Evolutionary conservation across 2,329 filamentous ascomycete species (phyloP).

Genomic region (Colletotrichum euphorbiae): DNA sequence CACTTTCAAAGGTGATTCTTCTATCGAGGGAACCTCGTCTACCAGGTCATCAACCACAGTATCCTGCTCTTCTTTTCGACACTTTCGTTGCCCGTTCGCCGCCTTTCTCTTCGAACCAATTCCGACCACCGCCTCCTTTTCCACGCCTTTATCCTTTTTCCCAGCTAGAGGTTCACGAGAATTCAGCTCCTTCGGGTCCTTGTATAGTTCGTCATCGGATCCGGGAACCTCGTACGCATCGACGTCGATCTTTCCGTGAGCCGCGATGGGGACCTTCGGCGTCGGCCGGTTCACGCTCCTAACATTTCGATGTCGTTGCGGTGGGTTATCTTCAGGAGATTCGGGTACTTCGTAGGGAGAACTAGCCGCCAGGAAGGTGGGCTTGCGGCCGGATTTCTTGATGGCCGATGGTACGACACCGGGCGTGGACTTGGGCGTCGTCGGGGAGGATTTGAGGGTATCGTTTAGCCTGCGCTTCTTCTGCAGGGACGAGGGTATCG

Average conservation of each 20-base stretch:
- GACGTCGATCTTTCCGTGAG: slow-evolving; percentile 6
- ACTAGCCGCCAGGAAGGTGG: not conserved
- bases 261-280: slow-evolving; percentile 29
- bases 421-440: slow-evolving; percentile 42
- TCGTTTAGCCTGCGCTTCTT: slow-evolving; percentile 46
- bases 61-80: not conserved
- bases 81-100: not conserved
- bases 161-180: slow-evolving; percentile 21
- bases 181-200: slow-evolving; percentile 7
- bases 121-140: slow-evolving; percentile 2
- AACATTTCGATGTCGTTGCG: slow-evolving; percentile 31
- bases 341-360: slow-evolving; percentile 43
- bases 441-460: slow-evolving; percentile 46
- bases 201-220: slow-evolving; percentile 42
- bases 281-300: slow-evolving; percentile 35
- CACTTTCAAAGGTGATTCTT: slow-evolving; percentile 31
- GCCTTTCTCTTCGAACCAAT: not conserved
- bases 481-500: slow-evolving; percentile 27
- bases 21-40: slow-evolving; percentile 8
- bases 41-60: not conserved
- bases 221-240: slow-evolving; percentile 43
- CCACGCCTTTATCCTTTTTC: slow-evolving; percentile 26
- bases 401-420: not conserved
- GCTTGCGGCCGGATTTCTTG: slow-evolving; percentile 17
- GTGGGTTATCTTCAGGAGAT: slow-evolving; percentile 41